phyloP scores from a whole-genome alignment of 305 asterid species.

The Plantago coronopus region DNA sequence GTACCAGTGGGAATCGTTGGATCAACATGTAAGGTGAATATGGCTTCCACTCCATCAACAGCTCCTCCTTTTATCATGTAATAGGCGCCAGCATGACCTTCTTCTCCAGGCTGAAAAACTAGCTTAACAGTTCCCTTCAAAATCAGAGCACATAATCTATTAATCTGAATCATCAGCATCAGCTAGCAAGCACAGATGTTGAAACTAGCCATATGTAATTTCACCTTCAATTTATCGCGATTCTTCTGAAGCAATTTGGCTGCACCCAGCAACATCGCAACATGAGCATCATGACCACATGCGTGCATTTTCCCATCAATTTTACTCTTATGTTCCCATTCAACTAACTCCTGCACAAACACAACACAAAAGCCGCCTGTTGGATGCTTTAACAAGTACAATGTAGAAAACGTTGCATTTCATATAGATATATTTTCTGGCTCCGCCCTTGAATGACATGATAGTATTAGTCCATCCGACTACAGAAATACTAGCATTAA shows the following conservation, averaged over 20 bases:
- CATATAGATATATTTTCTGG: no score
- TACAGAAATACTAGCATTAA: no score
- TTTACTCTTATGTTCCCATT: constrained; percentile 85
- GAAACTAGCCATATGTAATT: no score
- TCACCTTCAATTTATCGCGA: constrained; percentile 8
- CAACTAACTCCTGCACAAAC: constrained; percentile 53
- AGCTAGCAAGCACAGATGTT: no score
- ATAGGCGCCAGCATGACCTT: constrained; percentile 85
- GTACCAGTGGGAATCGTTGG: constrained; percentile 50
- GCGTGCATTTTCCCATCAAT: constrained; percentile 78
- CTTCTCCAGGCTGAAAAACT: constrained; percentile 89
- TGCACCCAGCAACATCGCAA: constrained; percentile 84
- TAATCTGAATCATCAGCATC: no score
- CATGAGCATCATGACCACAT: constrained; percentile 91
- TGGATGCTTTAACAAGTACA: no score
- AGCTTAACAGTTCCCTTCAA: constrained; percentile 77
- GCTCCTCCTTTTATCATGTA: constrained; percentile 81
- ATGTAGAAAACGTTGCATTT: no score
- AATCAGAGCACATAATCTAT: no score
- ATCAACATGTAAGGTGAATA: constrained; percentile 72
- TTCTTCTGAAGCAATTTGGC: constrained; percentile 55
- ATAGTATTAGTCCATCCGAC: neutral
- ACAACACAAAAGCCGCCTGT: neutral
- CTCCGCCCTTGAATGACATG: no score
- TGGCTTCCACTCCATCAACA: constrained; percentile 64